phyloP scores from a whole-genome alignment of 139 green algal species.

The Deuterostichococcus epilithicus region DNA sequence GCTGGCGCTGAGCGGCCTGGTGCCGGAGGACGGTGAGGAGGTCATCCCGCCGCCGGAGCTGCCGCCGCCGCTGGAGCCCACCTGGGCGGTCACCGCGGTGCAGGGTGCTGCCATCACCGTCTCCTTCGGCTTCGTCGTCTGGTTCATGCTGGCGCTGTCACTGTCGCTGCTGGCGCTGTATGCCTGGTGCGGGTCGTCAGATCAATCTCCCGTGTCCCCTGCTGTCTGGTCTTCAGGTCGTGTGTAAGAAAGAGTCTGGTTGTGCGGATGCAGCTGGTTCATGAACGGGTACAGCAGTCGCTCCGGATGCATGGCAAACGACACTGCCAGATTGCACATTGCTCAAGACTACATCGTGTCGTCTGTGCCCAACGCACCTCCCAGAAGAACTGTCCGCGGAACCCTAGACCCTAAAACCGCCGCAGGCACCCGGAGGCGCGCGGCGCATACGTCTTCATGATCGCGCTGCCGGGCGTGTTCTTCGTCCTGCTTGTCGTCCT shows the following conservation, averaged over 20 bases:
- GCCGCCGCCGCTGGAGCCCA: background rate
- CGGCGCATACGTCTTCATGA: background rate
- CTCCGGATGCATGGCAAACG: too few species aligned
- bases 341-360: too few species aligned
- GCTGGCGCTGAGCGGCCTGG: background rate
- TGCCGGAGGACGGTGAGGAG: background rate
- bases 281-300: too few species aligned
- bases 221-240: too few species aligned
- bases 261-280: too few species aligned
- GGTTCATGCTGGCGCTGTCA: background rate
- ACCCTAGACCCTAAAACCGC: too few species aligned
- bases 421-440: background rate
- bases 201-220: too few species aligned
- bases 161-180: background rate
- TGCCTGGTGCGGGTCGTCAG: too few species aligned
- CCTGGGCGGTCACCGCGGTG: background rate
- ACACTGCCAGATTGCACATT: too few species aligned
- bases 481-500: background rate
- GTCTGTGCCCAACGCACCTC: too few species aligned
- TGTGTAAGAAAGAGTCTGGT: too few species aligned
- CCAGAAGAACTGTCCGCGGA: too few species aligned
- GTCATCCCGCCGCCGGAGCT: background rate
- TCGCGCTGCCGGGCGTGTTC: background rate
- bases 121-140: background rate
- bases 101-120: background rate